Conservation (phyloP, 805 yeast genomes). For the Wickerhamiella hasegawae region DNA sequence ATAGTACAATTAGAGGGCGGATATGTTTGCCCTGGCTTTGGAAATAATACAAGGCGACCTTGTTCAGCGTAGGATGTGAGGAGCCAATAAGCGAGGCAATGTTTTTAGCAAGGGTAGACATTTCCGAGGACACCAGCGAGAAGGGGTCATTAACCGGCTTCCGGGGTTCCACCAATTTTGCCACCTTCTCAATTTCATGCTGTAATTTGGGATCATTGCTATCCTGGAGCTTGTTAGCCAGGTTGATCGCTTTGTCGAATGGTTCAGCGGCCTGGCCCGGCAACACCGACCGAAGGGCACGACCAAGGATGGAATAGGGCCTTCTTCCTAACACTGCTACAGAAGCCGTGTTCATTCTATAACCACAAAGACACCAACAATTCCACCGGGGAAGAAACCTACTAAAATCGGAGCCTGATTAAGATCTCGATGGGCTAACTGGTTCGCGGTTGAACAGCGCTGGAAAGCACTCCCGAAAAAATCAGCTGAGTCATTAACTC, state of each 20-base stretch:
- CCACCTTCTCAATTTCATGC: conserved; percentile 16
- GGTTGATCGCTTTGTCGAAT: no score
- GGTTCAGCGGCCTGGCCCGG: conserved; percentile 1
- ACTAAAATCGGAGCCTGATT: no score
- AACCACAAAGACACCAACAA: no score
- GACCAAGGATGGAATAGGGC: conserved; percentile 2
- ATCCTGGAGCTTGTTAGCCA: conserved; percentile 5
- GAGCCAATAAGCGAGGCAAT: conserved; percentile 79
- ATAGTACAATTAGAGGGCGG: conserved; percentile 74
- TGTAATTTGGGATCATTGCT: conserved; percentile 5
- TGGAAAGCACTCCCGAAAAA: no score
- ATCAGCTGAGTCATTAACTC: no score
- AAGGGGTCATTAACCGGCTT: conserved; percentile 60
- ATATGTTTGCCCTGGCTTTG: conserved; percentile 95
- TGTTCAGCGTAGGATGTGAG: conserved; percentile 82
- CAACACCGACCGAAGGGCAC: conserved; percentile 1
- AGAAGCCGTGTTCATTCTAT: no score
- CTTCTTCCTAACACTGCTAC: no score
- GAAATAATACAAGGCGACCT: conserved; percentile 88
- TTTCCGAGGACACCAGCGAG: conserved; percentile 79
- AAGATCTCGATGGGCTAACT: no score
- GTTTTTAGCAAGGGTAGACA: conserved; percentile 75
- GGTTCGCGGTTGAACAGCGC: no score
- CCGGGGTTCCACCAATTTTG: conserved; percentile 21
- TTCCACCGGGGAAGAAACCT: no score